Base-by-base conservation (phyloP, 805 yeast species). In the Pichia deserticola region DNA sequence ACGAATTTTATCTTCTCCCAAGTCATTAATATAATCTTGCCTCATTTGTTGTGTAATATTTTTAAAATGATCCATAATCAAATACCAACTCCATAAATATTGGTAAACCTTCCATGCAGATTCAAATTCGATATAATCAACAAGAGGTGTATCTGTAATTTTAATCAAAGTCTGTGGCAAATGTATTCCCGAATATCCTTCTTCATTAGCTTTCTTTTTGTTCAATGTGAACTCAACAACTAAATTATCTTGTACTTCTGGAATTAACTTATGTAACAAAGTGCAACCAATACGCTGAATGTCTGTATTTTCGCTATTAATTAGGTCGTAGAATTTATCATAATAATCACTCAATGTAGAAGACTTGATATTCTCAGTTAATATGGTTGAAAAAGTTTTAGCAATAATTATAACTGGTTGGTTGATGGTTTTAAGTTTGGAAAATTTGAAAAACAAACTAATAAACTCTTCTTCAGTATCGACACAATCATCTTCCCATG, bases 61-160 rank as follows among this genome's bases (percentile, higher is more conserved):
- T 46, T 75, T 73, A 60, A 89, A 85, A 62, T 81, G 81, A 32
- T 67, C 69, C 54, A 86, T 72, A 0, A 86, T 63, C 48, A 87
- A 68, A 53, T 67, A 68, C 95, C 95, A 89, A 49, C 79, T 68
- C 82, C 86, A 83, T 35, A 84, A 56, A 59, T 77, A 84, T 25
- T 63, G 68, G 32, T 73, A 59, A 42, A 72, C 61, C 4, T 60
- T 61, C 32, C 56, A 51, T 27, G 66, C 69, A 29, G 70, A 69
- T 40, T 73, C 75, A 48, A 58, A 56, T 29, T 67, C 78, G 30
- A 73, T 53, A 49, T 70, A 71, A 28, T 71, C 75, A 59, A 32
- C 42, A 15, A 5, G 68, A 61, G 32, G 66, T 58, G 2, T 62
- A 56, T 7, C 47, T 6, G 77, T 55, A 33, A 60, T 58, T 0